A percentile compares a stretch with the other conserved stretches of the same genome.
phyloP scores from a whole-genome alignment of 2,329 filamentous ascomycete species.

The Diaporthe sp. region DNA sequence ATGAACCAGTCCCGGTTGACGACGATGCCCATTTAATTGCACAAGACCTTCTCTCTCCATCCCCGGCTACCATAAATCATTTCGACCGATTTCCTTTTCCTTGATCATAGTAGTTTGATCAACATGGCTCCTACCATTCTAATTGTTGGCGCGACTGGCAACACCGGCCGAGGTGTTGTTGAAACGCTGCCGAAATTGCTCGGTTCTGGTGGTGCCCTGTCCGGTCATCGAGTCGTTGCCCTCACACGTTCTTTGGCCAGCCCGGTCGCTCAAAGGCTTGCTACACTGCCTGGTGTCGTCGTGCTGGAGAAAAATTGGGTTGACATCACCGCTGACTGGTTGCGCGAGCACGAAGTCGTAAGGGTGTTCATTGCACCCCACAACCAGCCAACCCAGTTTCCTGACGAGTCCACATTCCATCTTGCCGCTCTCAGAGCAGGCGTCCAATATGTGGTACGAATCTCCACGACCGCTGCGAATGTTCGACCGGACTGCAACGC shows the following conservation, averaged over 20 bases:
- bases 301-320: slow-evolving; percentile 48
- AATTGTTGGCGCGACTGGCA: slow-evolving; percentile 25
- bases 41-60: not conserved
- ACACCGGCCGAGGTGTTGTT: slow-evolving; percentile 18
- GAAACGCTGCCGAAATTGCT: slow-evolving; percentile 25
- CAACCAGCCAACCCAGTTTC: slow-evolving; percentile 53
- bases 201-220: not conserved
- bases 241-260: not conserved
- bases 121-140: slow-evolving; percentile 16
- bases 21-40: not conserved
- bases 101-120: not conserved
- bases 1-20: not conserved
- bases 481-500: not conserved
- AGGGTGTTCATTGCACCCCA: slow-evolving; percentile 57
- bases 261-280: not conserved
- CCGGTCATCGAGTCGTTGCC: slow-evolving; percentile 2
- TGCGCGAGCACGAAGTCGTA: slow-evolving; percentile 52
- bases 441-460: not conserved
- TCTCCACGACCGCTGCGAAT: not conserved
- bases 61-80: not conserved
- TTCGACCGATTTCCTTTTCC: not conserved
- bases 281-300: not conserved
- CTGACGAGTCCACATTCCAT: not conserved
- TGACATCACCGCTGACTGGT: slow-evolving; percentile 56
- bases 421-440: slow-evolving; percentile 3